Base-by-base conservation (phyloP, 75 land plant genomes). In the Pinus taeda region DNA sequence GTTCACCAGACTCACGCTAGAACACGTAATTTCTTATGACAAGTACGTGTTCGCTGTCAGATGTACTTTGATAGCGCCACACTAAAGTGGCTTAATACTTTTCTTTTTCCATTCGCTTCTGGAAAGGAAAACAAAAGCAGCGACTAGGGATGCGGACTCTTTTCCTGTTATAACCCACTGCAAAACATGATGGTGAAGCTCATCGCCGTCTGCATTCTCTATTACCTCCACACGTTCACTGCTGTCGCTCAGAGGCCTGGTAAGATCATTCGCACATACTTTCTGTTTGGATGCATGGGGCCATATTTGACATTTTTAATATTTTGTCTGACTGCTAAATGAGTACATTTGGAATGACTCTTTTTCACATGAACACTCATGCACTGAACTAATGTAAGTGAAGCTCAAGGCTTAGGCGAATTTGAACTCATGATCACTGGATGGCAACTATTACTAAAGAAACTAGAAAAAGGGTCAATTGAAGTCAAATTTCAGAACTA, bases 231-330 rank as follows among this genome's bases (percentile, higher is more conserved):
- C 0, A 8, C 53, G 42, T 36, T 39, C 3, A 37, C 49, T 69
- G 71, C n/a, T 17, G 39, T 45, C 36, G 71, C 71, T 39, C 71
- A 39, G 53, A 69, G 42, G 7, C 71, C 71, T 20, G 71, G 71
- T 69, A 69, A 69, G 20, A 8, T 39, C 11, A 20, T 3, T 69
- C 3, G 6, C 17, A 65, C 33, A 65, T 14, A 1, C 13, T 65
- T 53, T 15, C 22, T 69, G 45, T 39, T 8, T 39, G 5, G 39
- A n/a, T 7, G 20, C 21, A 33, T 21, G n/a, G 0, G 49, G 39
- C 42, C 42, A 36, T 39, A 20, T 69, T 69, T 39, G 7, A 24
- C 18, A 7, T 18, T 39, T 39, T 69, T 21, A 37, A 20, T 59
- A 4, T 6, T 18, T 5, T 59, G 20, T 18, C 60, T 59, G 18